Evolutionary conservation across 106 monocot species (phyloP).

Genomic region (Hemerocallis citrina): DNA sequence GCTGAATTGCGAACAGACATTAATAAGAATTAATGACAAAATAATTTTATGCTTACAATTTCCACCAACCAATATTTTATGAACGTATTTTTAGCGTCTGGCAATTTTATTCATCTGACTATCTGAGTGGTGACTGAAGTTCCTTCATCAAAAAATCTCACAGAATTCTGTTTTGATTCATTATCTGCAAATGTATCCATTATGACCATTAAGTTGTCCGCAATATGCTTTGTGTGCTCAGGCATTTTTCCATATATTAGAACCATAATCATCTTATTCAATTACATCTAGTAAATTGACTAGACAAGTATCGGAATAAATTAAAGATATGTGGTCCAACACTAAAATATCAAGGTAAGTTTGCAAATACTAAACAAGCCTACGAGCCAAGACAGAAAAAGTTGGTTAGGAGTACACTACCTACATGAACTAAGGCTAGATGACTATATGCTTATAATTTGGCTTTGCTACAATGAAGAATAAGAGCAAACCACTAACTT

Average conservation of each 20-base stretch:
- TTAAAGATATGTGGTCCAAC: too few species aligned
- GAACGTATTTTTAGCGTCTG: slow-evolving; percentile 65
- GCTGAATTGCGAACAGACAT: not conserved
- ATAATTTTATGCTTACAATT: slow-evolving; percentile 32
- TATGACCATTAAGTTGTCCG: slow-evolving; percentile 59
- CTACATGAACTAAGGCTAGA: too few species aligned
- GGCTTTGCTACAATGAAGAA: too few species aligned
- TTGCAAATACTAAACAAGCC: too few species aligned
- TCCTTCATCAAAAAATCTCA: slow-evolving; percentile 46
- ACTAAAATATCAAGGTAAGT: too few species aligned
- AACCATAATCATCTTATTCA: too few species aligned
- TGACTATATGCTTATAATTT: too few species aligned
- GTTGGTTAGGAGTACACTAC: too few species aligned
- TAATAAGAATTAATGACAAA: not conserved
- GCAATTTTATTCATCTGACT: slow-evolving; percentile 53
- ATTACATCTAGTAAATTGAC: too few species aligned
- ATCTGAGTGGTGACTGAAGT: slow-evolving; percentile 24
- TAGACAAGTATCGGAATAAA: too few species aligned
- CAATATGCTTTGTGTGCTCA: slow-evolving; percentile 40
- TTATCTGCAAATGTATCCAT: slow-evolving; percentile 56
- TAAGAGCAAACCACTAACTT: too few species aligned
- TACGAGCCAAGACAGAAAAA: too few species aligned
- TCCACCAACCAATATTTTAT: slow-evolving; percentile 80
- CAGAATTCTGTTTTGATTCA: slow-evolving; percentile 50
- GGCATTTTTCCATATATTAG: slow-evolving; percentile 36